Conservation (phyloP, 352 stramenopile species). For the Pythium graminicola region DNA sequence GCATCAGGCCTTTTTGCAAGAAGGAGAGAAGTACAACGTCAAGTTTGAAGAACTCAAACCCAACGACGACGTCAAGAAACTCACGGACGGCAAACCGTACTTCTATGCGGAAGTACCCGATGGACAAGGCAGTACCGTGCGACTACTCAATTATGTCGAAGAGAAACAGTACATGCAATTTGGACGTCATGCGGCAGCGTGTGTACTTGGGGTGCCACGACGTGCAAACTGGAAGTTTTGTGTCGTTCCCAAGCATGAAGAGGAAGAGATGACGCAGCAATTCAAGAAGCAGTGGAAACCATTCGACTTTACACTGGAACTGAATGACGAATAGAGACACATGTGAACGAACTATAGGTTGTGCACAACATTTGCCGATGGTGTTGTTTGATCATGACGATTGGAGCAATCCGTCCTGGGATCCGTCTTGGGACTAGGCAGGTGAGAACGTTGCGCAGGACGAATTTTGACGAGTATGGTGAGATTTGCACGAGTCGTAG, state of each 20-base stretch:
- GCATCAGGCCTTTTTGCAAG: slow-evolving; percentile 43
- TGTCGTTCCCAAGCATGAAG: slow-evolving; percentile 63
- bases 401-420: too few relatives aligned
- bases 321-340: slow-evolving; percentile 24
- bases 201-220: slow-evolving; percentile 53
- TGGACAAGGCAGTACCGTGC: slow-evolving; percentile 27
- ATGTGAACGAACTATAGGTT: too few relatives aligned
- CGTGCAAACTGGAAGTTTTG: slow-evolving; percentile 81
- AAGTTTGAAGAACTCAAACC: slow-evolving; percentile 44
- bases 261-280: slow-evolving; percentile 52
- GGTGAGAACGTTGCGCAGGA: too few relatives aligned
- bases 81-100: slow-evolving; percentile 45
- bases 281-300: slow-evolving; percentile 61
- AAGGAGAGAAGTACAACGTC: slow-evolving; percentile 72
- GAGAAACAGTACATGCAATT: slow-evolving; percentile 84
- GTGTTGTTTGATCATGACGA: too few relatives aligned
- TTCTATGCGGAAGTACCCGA: slow-evolving; percentile 63
- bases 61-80: slow-evolving; percentile 31
- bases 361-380: not conserved
- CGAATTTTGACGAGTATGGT: too few relatives aligned
- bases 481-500: too few relatives aligned
- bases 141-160: slow-evolving; percentile 57
- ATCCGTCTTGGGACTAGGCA: too few relatives aligned
- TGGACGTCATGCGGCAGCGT: slow-evolving; percentile 56
- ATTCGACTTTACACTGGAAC: slow-evolving; percentile 67